A percentile compares a stretch with the other conserved stretches of the same genome.
Conservation (phyloP, 495 filamentous ascomycete species). For the Talaromyces liani region DNA sequence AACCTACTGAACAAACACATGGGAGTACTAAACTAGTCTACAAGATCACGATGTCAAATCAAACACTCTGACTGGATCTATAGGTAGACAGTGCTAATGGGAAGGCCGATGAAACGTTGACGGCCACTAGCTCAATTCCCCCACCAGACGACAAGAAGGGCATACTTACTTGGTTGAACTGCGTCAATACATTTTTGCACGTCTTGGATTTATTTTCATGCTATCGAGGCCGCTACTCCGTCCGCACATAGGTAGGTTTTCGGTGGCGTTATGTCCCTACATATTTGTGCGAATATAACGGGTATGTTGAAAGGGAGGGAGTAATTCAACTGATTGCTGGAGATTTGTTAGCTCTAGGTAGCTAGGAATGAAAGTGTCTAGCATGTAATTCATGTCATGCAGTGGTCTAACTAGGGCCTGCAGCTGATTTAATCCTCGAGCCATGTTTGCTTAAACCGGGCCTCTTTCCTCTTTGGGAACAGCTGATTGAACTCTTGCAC, state of each 20-base stretch:
- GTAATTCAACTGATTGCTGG: background rate
- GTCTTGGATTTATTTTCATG: background rate
- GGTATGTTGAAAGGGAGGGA: background rate
- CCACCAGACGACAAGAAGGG: background rate
- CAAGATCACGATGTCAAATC: background rate
- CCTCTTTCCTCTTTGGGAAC: background rate
- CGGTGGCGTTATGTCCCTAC: too few relatives aligned
- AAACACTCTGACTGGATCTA: background rate
- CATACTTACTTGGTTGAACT: background rate
- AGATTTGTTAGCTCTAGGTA: background rate
- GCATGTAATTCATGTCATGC: background rate
- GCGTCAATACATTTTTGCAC: background rate
- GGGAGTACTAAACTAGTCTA: background rate
- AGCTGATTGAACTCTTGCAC: background rate
- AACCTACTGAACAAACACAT: background rate
- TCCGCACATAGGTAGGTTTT: too few relatives aligned
- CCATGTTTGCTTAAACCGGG: background rate
- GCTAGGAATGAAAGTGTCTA: background rate
- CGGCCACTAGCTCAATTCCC: background rate
- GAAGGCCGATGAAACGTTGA: background rate
- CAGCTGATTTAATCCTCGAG: background rate
- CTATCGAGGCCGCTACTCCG: too few relatives aligned
- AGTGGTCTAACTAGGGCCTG: background rate
- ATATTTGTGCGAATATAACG: background rate
- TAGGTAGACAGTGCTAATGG: background rate